Conservation (phyloP, 352 stramenopile species). For the Pythium pyrilobum region DNA sequence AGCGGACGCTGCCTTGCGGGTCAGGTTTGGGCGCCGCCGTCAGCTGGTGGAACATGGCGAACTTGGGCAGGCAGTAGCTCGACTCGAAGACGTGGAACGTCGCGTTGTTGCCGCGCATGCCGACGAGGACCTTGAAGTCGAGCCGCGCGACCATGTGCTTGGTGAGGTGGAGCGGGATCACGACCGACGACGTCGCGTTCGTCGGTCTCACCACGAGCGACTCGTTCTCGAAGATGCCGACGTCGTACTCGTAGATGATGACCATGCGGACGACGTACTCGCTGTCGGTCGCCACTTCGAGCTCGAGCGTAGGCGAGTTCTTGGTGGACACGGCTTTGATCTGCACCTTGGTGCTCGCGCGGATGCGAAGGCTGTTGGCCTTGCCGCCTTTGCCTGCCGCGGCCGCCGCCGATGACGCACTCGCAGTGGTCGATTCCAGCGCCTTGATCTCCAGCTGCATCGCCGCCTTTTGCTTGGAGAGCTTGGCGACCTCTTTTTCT, state of each 20-base stretch:
- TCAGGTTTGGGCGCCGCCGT: constrained; percentile 20
- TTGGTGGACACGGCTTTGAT: constrained; percentile 53
- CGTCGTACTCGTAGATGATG: constrained; percentile 82
- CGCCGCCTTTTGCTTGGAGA: constrained; percentile 75
- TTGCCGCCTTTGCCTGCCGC: constrained; percentile 30
- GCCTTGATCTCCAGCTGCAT: constrained; percentile 76
- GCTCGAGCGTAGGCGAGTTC: constrained; percentile 53
- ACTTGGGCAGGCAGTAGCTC: constrained; percentile 75
- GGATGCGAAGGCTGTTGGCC: constrained; percentile 37
- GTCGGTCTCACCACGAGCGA: constrained; percentile 62
- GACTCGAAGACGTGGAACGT: constrained; percentile 88
- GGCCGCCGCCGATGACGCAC: constrained; percentile 3
- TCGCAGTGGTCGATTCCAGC: constrained; percentile 44
- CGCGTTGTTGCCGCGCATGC: constrained; percentile 66
- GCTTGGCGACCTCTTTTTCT: constrained; percentile 72
- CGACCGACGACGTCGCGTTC: constrained; percentile 35
- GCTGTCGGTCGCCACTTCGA: constrained; percentile 80
- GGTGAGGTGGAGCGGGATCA: constrained; percentile 48
- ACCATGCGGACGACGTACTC: constrained; percentile 88
- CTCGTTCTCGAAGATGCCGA: constrained; percentile 83
- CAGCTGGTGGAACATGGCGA: constrained; percentile 76
- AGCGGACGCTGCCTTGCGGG: constrained; percentile 53
- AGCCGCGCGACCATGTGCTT: constrained; percentile 67
- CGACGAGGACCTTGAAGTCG: constrained; percentile 73
- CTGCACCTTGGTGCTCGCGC: constrained; percentile 50